Evolutionary conservation across 805 yeast species (phyloP), one percentile per base, ranked within the genome.

Genomic region (Myxozyma neglecta): DNA sequence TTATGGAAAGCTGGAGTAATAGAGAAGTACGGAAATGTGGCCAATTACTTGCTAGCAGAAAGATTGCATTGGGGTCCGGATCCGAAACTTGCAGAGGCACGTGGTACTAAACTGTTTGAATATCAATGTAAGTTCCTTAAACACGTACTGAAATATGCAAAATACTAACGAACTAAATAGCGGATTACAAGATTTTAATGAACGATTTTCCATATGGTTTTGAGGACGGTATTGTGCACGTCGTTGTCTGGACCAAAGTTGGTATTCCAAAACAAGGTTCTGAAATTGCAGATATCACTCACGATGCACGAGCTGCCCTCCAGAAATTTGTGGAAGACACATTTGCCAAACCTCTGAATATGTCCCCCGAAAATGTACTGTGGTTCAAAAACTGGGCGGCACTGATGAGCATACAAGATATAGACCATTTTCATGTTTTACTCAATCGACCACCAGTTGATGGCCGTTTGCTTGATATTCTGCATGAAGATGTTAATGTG

Each of bases 341-440:
- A 3, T 83, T 83, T 63, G 74, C 73, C n/a, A 69, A 73, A 11
- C 62, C 69, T 24, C 70, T 76, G 50, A 81, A 79, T 0, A 70
- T 81, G 42, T 56, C 69, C 1, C 61, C 73, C 44, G 75, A 76
- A 10, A 72, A 79, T 53, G 66, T 83, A 13, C 69, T 77, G 36
- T 84, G 87, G 87, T 84, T 84, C 70, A 80, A 81, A 59, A 84
- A 84, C 69, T 82, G 86, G 81, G 78, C 76, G 14, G 77, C 82
- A 34, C 70, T 84, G 42, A 87, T 84, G 70, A 80, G 84, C 64
- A 83, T 84, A 5, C 79, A 80, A 55, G 77, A 80, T 24, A 75
- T 84, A 45, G 84, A 85, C 67, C 88, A 84, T 69, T 77, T 84
- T 59, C 88, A 84, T 70, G 82, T 84, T 1, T 69, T 84, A 40